Evolutionary conservation across 495 filamentous ascomycete species (phyloP), one percentile per base, ranked within the genome.

Genomic region (Podospora conica): DNA sequence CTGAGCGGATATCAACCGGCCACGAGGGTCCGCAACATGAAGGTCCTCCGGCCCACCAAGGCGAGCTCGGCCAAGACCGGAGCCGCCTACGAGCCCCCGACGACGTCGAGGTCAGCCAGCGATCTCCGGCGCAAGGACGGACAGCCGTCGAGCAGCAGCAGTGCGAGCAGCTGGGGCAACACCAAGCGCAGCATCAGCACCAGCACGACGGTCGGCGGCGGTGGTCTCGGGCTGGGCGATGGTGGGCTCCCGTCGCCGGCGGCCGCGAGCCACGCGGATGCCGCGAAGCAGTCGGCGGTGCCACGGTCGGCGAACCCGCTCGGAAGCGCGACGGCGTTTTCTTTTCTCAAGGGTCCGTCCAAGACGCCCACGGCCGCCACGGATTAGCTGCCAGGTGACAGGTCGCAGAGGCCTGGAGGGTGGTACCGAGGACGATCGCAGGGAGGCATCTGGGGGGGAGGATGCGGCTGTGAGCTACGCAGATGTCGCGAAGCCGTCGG

Each of bases 311-410:
- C 78, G 40, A 75, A 97, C 74, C 93, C 95, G 3, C 82, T 97
- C 53, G 95, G 95, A 11, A 88, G 91, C 40, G 95, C 91, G n/a
- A 94, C 92, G 24, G 95, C 95, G 15, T 98, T 98, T 80, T 85
- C 90, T n/a, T 98, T 93, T 93, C 86, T 97, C 77, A 80, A 73
- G 28, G 79, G 80, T n/a, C 40, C 40, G 73, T 66, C 77, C 11
- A 80, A 76, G 69, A 71, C 77, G 29, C 70, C 78, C 1, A 68
- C 76, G 7, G 66, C 76, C 4, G 64, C 70, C 55, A 71, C 72
- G 10, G 77, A 80, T 55, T 79, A 72, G 53, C 18, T 22, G 59
- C 22, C 3, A 10, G 58, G 21, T 10, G 29, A 48, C n/a, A 7
- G 58, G 25, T 7, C n/a, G 11, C 11, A 4, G 23, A 60, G n/a